Conservation (phyloP, 768 basidiomycete species). For the Butyriboletus loyo region DNA sequence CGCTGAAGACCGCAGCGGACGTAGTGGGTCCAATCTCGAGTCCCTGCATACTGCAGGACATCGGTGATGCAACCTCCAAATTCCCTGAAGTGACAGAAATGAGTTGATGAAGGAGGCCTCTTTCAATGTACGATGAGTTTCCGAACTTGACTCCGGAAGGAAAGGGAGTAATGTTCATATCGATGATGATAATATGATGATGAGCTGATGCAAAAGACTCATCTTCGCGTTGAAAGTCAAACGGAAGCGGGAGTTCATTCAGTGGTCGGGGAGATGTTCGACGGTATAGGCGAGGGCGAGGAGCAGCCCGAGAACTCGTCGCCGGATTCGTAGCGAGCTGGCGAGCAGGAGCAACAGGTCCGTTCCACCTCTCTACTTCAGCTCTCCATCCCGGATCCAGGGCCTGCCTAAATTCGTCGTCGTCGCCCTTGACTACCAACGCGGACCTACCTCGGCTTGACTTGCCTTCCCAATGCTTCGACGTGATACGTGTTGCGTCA, state of each 20-base stretch:
- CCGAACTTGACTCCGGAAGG: constrained; percentile 52
- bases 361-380: constrained; percentile 33
- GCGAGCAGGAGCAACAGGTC: constrained; percentile 13
- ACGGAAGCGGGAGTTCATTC: constrained; percentile 11
- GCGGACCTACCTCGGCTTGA: constrained; percentile 15
- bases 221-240: constrained; percentile 15
- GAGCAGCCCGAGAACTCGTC: not conserved
- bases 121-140: constrained; percentile 52
- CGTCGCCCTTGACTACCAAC: constrained; percentile 44
- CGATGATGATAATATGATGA: constrained; percentile 36
- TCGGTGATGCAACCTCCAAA: constrained; percentile 29
- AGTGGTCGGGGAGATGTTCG: constrained; percentile 11
- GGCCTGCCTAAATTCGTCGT: constrained; percentile 40
- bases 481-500: constrained; percentile 37
- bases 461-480: constrained; percentile 18
- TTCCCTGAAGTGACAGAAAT: constrained; percentile 36
- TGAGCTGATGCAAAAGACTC: not conserved
- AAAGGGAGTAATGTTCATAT: constrained; percentile 52
- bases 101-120: constrained; percentile 59
- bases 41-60: constrained; percentile 34
- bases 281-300: constrained; percentile 14
- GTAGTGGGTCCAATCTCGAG: constrained; percentile 45
- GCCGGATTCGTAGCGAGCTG: constrained; percentile 6
- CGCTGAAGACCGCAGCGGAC: constrained; percentile 42
- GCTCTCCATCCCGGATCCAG: constrained; percentile 39